phyloP scores from a whole-genome alignment of 805 yeast species.

The Wickerhamomyces strasburgensis region DNA sequence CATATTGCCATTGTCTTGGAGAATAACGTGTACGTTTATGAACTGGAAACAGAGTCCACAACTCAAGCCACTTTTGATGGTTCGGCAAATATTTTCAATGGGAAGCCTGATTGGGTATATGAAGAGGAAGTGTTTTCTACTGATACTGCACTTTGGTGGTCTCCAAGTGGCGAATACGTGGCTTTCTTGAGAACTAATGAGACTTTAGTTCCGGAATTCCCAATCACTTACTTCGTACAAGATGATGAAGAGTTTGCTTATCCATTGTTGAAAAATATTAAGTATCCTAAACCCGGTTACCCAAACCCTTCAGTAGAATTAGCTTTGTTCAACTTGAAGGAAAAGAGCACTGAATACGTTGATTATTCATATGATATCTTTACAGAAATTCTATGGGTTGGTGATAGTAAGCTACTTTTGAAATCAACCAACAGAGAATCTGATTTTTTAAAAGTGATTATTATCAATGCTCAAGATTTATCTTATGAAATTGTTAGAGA shows the following conservation, averaged over 20 bases:
- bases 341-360: slow-evolving; percentile 32
- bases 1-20: slow-evolving; percentile 61
- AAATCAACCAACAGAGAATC: slow-evolving; percentile 63
- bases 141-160: slow-evolving; percentile 83
- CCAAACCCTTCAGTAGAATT: slow-evolving; percentile 65
- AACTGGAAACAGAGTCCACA: slow-evolving; percentile 25
- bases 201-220: slow-evolving; percentile 63
- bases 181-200: slow-evolving; percentile 69
- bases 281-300: slow-evolving; percentile 83
- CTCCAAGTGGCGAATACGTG: slow-evolving; percentile 62
- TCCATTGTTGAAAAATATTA: slow-evolving; percentile 56
- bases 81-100: slow-evolving; percentile 66
- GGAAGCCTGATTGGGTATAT: slow-evolving; percentile 92
- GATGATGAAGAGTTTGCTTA: slow-evolving; percentile 43
- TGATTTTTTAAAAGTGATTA: slow-evolving; percentile 53
- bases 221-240: slow-evolving; percentile 72
- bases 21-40: slow-evolving; percentile 62
- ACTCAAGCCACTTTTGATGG: slow-evolving; percentile 63
- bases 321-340: slow-evolving; percentile 37
- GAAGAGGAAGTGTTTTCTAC: slow-evolving; percentile 82
- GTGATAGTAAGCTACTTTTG: slow-evolving; percentile 44
- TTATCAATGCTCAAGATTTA: slow-evolving; percentile 41
- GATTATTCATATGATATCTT: slow-evolving; percentile 41
- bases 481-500: slow-evolving; percentile 40
- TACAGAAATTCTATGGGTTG: slow-evolving; percentile 72